Base-by-base conservation (phyloP, 768 basidiomycete genomes). In the Phlebiopsis gigantea region DNA sequence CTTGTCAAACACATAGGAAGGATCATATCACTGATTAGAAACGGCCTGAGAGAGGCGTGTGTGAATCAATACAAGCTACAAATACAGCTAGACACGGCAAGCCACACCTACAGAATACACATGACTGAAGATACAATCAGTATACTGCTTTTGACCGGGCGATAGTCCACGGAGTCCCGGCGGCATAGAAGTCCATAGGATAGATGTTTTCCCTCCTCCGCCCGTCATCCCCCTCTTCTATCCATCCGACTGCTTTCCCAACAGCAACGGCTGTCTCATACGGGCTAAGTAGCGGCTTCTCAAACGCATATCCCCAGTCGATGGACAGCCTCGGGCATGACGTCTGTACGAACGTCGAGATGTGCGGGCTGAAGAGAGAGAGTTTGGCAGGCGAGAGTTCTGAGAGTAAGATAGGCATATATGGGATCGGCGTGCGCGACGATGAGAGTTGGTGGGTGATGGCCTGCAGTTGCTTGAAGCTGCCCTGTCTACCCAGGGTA, bases 251-350 rank as follows among this genome's bases (percentile, higher is more conserved):
- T 5, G 78, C 72, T 50, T 78, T 77, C 0, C 90, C 91, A 1
- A 97, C 77, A 10, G 87, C 93, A 1, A 98, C 90, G 4, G 87
- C 83, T 0, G 90, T 87, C 71, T 98, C 97, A 67, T 98, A 99
- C 1, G 96, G 94, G 63, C 87, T 94, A 31, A 99, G 72, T 48
- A 98, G 75, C 2, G 97, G 97, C 21, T 80, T 76, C 53, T 87
- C 77, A 72, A 99, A 99, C 1, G 96, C 97, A 66, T 95, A 95
- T 3, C 97, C 97, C 97, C 97, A 99, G 67, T 99, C 97, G 56
- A 98, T 98, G 17, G 92, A 94, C 53, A 99, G 75, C 24, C 97
- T 84, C 2, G 97, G 97, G 70, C 97, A 98, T 0, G 94, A 92
- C 1, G 97, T 99, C 68, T 98, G 97, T 17, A 98, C 82, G 69